A percentile compares a stretch with the other conserved stretches of the same genome.
Conservation (phyloP, 2,329 filamentous ascomycete genomes). For the Colletotrichum orbiculare region DNA sequence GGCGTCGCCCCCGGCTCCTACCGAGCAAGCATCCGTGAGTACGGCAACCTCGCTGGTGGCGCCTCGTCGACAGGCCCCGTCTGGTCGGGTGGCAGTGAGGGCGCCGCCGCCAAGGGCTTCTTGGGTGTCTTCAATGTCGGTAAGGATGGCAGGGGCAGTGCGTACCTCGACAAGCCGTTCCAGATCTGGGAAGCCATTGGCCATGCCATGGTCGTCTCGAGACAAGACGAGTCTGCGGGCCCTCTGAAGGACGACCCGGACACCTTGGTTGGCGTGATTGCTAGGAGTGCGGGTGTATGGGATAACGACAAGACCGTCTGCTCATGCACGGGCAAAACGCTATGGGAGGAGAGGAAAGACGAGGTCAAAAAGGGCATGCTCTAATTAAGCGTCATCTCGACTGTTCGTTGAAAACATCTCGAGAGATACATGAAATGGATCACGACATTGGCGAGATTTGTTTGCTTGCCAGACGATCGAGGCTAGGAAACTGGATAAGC, state of each 20-base stretch:
- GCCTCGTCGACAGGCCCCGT: slow-evolving; percentile 85
- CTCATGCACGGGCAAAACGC: slow-evolving; percentile 95
- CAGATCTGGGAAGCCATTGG: slow-evolving; percentile 98
- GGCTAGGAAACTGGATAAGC: slow-evolving; percentile 32
- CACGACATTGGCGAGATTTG: slow-evolving; percentile 21
- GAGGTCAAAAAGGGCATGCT: slow-evolving; percentile 92
- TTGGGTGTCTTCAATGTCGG: slow-evolving; percentile 83
- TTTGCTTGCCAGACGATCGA: slow-evolving; percentile 19
- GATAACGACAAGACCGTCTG: slow-evolving; percentile 99
- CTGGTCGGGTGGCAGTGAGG: slow-evolving; percentile 68
- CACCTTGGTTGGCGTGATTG: slow-evolving; percentile 92
- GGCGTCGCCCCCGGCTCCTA: slow-evolving; percentile 86
- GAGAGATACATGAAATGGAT: slow-evolving; percentile 20
- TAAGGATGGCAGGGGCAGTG: slow-evolving; percentile 78
- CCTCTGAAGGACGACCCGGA: slow-evolving; percentile 78
- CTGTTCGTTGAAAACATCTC: slow-evolving; percentile 9
- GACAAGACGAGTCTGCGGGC: slow-evolving; percentile 65
- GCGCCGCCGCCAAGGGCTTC: slow-evolving; percentile 58
- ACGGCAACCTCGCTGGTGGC: slow-evolving; percentile 86
- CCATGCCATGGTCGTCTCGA: slow-evolving; percentile 87
- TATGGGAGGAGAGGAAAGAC: slow-evolving; percentile 96
- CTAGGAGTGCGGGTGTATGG: slow-evolving; percentile 96
- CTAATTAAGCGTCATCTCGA: slow-evolving; percentile 2
- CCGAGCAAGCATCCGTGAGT: slow-evolving; percentile 84
- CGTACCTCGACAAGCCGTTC: slow-evolving; percentile 84